phyloP scores from a whole-genome alignment of 495 filamentous ascomycete genomes.

The Neurospora africana region DNA sequence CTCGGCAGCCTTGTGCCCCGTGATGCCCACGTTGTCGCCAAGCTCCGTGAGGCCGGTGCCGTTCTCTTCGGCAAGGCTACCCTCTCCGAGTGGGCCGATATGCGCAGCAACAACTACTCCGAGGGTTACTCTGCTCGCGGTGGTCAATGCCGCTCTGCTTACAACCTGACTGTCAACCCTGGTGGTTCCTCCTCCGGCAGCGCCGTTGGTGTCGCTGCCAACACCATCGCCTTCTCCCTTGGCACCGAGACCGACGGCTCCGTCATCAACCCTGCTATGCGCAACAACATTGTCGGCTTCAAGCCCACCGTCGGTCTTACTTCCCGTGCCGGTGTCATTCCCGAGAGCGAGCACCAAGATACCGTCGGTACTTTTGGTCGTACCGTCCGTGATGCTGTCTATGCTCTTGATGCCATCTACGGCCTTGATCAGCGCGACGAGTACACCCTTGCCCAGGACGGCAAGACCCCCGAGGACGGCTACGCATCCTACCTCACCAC shows the following conservation, averaged over 20 bases:
- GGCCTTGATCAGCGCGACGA: slow-evolving; percentile 31
- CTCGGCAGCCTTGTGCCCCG: slow-evolving; percentile 54
- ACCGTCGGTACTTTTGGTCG: slow-evolving; percentile 56
- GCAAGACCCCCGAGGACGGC: slow-evolving; percentile 38
- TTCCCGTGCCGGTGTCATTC: slow-evolving; percentile 51
- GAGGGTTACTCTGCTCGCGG: slow-evolving; percentile 58
- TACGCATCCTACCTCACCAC: slow-evolving; percentile 46
- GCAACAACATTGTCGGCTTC: slow-evolving; percentile 49
- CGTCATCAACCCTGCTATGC: slow-evolving; percentile 60
- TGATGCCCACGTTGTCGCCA: slow-evolving; percentile 51
- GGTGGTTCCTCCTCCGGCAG: slow-evolving; percentile 56
- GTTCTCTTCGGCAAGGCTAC: slow-evolving; percentile 60
- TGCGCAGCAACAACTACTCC: slow-evolving; percentile 60
- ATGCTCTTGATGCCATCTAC: slow-evolving; percentile 56
- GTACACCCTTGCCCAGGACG: slow-evolving; percentile 42
- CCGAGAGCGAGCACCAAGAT: slow-evolving; percentile 56
- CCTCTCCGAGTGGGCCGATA: slow-evolving; percentile 62
- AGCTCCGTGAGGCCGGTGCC: slow-evolving; percentile 54
- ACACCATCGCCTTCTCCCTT: slow-evolving; percentile 50
- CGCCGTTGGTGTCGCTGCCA: slow-evolving; percentile 50
- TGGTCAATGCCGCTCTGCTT: slow-evolving; percentile 54
- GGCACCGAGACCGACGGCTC: slow-evolving; percentile 65
- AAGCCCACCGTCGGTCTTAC: slow-evolving; percentile 65
- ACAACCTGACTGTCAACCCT: slow-evolving; percentile 61
- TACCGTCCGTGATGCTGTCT: slow-evolving; percentile 56